Evolutionary conservation across 371 early-diverging fungal genomes (phyloP).

Genomic region (Dichotomocladium elegans): DNA sequence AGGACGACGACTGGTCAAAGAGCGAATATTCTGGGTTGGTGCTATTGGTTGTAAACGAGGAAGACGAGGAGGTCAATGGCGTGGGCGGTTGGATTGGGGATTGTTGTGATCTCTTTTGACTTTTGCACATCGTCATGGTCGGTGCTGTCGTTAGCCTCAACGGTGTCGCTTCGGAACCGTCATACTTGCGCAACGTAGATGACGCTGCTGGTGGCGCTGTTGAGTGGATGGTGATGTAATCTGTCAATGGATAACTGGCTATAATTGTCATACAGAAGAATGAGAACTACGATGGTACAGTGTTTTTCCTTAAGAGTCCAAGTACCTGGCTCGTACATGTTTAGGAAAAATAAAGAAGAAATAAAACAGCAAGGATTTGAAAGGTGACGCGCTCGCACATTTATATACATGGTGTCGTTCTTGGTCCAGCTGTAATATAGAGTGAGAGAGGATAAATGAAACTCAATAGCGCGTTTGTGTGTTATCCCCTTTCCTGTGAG

Average conservation of each 20-base stretch:
- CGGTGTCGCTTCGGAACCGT: neutral
- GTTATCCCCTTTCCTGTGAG: too few relatives aligned
- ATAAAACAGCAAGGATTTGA: neutral
- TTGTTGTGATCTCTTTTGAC: neutral
- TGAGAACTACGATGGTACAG: neutral
- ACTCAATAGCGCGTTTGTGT: too few relatives aligned
- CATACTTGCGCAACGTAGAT: too few relatives aligned
- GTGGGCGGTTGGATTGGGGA: slow-evolving; percentile 4
- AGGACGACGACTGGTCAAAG: slow-evolving; percentile 8
- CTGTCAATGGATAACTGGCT: neutral
- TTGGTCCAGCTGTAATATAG: slow-evolving; percentile 3
- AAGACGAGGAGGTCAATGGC: slow-evolving; percentile 1
- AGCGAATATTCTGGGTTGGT: slow-evolving; percentile 8
- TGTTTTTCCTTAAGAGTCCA: neutral
- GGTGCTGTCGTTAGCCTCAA: neutral
- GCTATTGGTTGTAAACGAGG: neutral
- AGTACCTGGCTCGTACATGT: slow-evolving; percentile 13
- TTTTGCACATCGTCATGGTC: too few relatives aligned
- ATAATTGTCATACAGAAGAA: too few relatives aligned
- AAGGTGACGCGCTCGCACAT: neutral
- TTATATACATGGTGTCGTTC: slow-evolving; percentile 3
- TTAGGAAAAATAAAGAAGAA: neutral
- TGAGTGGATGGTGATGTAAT: neutral
- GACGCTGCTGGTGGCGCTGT: slow-evolving; percentile 1
- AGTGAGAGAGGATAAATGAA: slow-evolving; percentile 6